phyloP scores from a whole-genome alignment of 1,284 basidiomycete species.

The Phylloporus sp. region DNA sequence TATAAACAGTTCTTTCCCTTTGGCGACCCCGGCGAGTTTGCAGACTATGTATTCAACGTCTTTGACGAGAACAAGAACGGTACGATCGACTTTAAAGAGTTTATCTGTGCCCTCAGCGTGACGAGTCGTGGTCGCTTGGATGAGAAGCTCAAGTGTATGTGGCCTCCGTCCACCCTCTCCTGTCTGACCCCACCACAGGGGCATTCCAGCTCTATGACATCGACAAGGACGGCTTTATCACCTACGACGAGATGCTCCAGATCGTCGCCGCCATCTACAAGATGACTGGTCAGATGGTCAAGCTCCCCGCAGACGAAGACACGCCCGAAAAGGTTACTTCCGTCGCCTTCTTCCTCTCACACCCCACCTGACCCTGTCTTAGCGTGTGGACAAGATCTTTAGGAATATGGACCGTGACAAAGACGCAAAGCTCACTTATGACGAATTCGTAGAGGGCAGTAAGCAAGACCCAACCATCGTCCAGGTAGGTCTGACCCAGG shows the following conservation, averaged over 20 bases:
- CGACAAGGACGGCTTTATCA: slow-evolving; percentile 95
- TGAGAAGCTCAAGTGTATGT: slow-evolving; percentile 97
- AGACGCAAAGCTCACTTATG: slow-evolving; percentile 87
- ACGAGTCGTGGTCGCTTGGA: slow-evolving; percentile 94
- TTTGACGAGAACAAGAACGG: slow-evolving; percentile 97
- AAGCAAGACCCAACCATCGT: slow-evolving; percentile 99
- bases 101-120: slow-evolving; percentile 96
- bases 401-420: slow-evolving; percentile 92
- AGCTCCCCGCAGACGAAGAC: slow-evolving; percentile 96
- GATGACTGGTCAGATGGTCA: slow-evolving; percentile 99
- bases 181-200: slow-evolving; percentile 60
- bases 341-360: slow-evolving; percentile 6
- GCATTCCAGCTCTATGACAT: slow-evolving; percentile 99
- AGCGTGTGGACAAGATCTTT: slow-evolving; percentile 98
- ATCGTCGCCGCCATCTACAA: slow-evolving; percentile 97
- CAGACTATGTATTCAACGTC: slow-evolving; percentile 98
- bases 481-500: slow-evolving; percentile 61
- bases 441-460: slow-evolving; percentile 96
- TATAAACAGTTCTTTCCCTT: slow-evolving; percentile 99
- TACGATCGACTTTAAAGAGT: slow-evolving; percentile 98
- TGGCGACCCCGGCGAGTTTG: slow-evolving; percentile 96
- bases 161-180: slow-evolving; percentile 21
- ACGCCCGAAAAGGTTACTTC: slow-evolving; percentile 92
- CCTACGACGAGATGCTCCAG: slow-evolving; percentile 98
- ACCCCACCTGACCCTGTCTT: slow-evolving; percentile 20